Conservation (phyloP, 1,284 basidiomycete genomes). For the Polyporus tsugae region DNA sequence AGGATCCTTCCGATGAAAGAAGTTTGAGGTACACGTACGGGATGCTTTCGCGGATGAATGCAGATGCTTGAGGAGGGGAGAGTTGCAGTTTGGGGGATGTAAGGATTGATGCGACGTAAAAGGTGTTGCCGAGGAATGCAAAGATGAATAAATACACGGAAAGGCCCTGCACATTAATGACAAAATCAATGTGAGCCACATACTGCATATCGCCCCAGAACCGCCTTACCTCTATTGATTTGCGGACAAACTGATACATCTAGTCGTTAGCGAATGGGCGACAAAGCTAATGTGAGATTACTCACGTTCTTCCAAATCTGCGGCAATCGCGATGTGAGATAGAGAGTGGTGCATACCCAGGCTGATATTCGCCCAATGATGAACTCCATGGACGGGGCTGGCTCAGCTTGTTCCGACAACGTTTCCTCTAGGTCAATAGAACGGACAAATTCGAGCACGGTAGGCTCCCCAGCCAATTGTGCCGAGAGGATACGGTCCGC, state of each 20-base stretch:
- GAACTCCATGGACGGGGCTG: conserved; percentile 51
- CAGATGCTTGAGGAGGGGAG: conserved; percentile 61
- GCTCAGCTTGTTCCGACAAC: conserved; percentile 13
- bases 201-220: neutral
- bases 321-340: conserved; percentile 90
- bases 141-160: conserved; percentile 93
- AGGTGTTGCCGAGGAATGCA: conserved; percentile 90
- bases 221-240: conserved; percentile 83
- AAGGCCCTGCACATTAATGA: conserved; percentile 65
- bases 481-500: conserved; percentile 19
- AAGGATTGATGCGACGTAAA: conserved; percentile 89
- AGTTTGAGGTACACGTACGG: conserved; percentile 60
- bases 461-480: conserved; percentile 19
- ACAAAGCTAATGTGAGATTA: conserved; percentile 29
- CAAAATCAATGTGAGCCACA: conserved; percentile 4
- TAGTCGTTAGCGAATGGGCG: neutral
- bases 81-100: conserved; percentile 64
- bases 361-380: conserved; percentile 89
- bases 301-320: conserved; percentile 98
- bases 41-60: conserved; percentile 75
- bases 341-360: conserved; percentile 91
- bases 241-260: conserved; percentile 75
- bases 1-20: conserved; percentile 18
- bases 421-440: neutral
- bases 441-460: conserved; percentile 10